Evolutionary conservation across 345 rosid genomes (phyloP).

Genomic region (Sisymbrium altissimum): DNA sequence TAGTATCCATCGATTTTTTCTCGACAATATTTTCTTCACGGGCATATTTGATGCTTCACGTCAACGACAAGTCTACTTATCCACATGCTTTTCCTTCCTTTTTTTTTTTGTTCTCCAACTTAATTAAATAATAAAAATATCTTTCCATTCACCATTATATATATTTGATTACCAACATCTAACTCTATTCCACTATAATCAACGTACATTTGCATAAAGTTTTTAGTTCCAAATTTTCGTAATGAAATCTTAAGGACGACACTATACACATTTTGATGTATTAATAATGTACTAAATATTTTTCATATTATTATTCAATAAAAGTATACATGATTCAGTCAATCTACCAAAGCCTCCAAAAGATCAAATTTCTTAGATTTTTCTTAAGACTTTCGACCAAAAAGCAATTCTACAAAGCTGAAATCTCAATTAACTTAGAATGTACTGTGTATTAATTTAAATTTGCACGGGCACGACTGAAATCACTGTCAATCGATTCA

Average conservation of each 20-base stretch:
- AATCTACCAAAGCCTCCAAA: not conserved
- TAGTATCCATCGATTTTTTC: not conserved
- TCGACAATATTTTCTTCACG: constrained; percentile 6
- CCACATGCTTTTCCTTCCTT: not conserved
- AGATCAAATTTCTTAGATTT: not conserved
- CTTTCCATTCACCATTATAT: not conserved
- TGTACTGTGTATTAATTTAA: not conserved
- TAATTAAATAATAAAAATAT: not conserved
- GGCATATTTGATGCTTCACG: not conserved
- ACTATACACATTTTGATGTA: not conserved
- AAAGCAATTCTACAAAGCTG: not conserved
- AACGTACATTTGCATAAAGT: not conserved
- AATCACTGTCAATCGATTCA: not conserved
- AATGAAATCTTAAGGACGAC: not conserved
- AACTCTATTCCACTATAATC: not conserved
- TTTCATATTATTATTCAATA: no score
- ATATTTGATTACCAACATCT: no score
- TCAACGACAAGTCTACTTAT: constrained; percentile 21
- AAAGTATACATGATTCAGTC: no score
- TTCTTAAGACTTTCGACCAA: not conserved
- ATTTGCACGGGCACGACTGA: not conserved
- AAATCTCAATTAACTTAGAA: not conserved
- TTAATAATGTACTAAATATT: not conserved
- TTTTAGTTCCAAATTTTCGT: not conserved
- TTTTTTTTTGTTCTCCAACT: not conserved